Evolutionary conservation across 768 basidiomycete species (phyloP).

Genomic region (Tricholoma terreum): DNA sequence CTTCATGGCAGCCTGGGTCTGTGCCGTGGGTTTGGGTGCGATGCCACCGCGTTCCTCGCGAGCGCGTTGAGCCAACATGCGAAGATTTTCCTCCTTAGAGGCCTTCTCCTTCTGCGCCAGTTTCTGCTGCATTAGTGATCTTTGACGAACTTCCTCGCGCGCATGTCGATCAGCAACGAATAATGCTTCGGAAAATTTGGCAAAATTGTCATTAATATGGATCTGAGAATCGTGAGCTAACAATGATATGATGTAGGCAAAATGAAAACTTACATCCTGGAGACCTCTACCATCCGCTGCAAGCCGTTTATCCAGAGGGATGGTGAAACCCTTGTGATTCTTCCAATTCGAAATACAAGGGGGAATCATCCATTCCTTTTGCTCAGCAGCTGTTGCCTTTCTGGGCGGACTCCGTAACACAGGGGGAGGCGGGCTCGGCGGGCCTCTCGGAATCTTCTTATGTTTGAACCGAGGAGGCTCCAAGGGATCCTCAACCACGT

Average conservation of each 20-base stretch:
- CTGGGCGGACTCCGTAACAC: constrained; percentile 93
- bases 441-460: constrained; percentile 97
- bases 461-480: constrained; percentile 98
- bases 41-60: constrained; percentile 90
- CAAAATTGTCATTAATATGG: constrained; percentile 98
- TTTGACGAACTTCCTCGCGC: constrained; percentile 95
- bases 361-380: constrained; percentile 99
- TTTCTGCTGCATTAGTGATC: constrained; percentile 96
- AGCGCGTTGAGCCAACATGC: constrained; percentile 91
- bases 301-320: constrained; percentile 95
- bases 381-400: constrained; percentile 94
- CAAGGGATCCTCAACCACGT: constrained; percentile 95
- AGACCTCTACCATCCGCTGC: constrained; percentile 98
- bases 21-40: constrained; percentile 62
- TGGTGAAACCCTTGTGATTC: constrained; percentile 99
- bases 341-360: constrained; percentile 99
- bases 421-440: constrained; percentile 94
- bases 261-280: constrained; percentile 74
- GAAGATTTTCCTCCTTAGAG: constrained; percentile 92
- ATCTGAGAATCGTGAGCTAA: constrained; percentile 49
- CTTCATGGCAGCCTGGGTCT: constrained; percentile 67
- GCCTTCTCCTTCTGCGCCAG: constrained; percentile 98
- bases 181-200: constrained; percentile 95
- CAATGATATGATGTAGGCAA: background rate
- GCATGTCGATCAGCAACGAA: constrained; percentile 97